Evolutionary conservation across 2,329 filamentous ascomycete genomes (phyloP).

Genomic region (Trichophyton simii): DNA sequence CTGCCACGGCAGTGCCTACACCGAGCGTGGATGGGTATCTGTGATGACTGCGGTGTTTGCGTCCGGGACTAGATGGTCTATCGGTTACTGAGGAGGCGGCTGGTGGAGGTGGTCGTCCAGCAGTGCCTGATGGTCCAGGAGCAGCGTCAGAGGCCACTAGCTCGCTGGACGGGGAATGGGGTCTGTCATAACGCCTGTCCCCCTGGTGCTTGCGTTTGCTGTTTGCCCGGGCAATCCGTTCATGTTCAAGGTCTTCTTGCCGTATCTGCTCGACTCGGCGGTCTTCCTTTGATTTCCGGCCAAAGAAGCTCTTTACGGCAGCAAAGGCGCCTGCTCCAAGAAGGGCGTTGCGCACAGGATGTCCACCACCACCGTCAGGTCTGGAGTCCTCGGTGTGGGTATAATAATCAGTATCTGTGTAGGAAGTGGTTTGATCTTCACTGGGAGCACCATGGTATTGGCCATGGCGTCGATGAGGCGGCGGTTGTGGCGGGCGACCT

Average conservation of each 20-base stretch:
- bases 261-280: constrained; percentile 25
- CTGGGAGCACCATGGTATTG: constrained; percentile 22
- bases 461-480: constrained; percentile 16
- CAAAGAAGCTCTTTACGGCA: constrained; percentile 45
- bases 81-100: background rate
- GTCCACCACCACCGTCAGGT: constrained; percentile 12
- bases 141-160: background rate
- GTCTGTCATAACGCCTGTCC: constrained; percentile 44
- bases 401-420: constrained; percentile 29
- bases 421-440: constrained; percentile 24
- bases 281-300: constrained; percentile 43
- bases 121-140: background rate
- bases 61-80: constrained; percentile 8
- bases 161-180: constrained; percentile 17
- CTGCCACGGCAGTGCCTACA: constrained; percentile 20
- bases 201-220: constrained; percentile 44
- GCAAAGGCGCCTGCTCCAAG: constrained; percentile 58
- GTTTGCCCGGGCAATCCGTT: constrained; percentile 40
- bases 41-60: constrained; percentile 8
- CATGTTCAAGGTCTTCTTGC: constrained; percentile 39
- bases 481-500: constrained; percentile 37
- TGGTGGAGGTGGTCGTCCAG: constrained; percentile 20
- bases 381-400: constrained; percentile 32
- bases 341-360: constrained; percentile 47
- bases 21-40: constrained; percentile 20